Evolutionary conservation across 805 yeast genomes (phyloP).

Genomic region (Metschnikowia kofuensis): DNA sequence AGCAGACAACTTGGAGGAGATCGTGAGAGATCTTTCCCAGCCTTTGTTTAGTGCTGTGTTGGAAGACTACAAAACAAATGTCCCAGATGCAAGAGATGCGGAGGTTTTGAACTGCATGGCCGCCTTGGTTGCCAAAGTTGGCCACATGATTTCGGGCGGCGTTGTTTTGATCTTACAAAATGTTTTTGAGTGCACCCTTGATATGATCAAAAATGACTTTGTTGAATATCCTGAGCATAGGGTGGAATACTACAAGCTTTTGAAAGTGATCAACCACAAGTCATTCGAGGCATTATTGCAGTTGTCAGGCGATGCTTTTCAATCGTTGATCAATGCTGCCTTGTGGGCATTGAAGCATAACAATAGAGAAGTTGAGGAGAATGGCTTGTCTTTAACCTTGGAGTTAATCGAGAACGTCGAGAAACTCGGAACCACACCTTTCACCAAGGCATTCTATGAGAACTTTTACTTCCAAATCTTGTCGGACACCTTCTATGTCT

Average conservation of each 20-base stretch:
- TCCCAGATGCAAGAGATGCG: slow-evolving; percentile 96
- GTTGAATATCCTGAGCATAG: slow-evolving; percentile 98
- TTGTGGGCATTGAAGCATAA: slow-evolving; percentile 98
- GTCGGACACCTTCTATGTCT: slow-evolving; percentile 87
- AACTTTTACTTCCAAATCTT: slow-evolving; percentile 86
- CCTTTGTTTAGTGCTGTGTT: slow-evolving; percentile 82
- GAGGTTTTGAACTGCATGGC: slow-evolving; percentile 95
- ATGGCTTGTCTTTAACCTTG: slow-evolving; percentile 79
- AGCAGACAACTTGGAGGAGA: slow-evolving; percentile 82
- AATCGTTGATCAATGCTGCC: slow-evolving; percentile 86
- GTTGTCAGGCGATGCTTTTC: slow-evolving; percentile 89
- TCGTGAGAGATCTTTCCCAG: slow-evolving; percentile 77
- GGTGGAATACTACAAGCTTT: slow-evolving; percentile 87
- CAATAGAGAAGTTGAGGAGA: slow-evolving; percentile 93
- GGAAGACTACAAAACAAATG: slow-evolving; percentile 83
- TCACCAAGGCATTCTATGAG: slow-evolving; percentile 82
- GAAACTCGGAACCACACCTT: slow-evolving; percentile 63
- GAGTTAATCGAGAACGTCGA: slow-evolving; percentile 86
- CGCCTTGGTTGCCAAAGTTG: slow-evolving; percentile 83
- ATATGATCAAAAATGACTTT: slow-evolving; percentile 93
- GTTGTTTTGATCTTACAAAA: slow-evolving; percentile 82
- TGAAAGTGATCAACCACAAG: slow-evolving; percentile 81
- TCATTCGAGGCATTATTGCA: slow-evolving; percentile 84
- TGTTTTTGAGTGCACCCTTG: slow-evolving; percentile 91
- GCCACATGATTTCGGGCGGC: slow-evolving; percentile 83